Base-by-base conservation (phyloP, 805 yeast genomes). In the Candida maesae region DNA sequence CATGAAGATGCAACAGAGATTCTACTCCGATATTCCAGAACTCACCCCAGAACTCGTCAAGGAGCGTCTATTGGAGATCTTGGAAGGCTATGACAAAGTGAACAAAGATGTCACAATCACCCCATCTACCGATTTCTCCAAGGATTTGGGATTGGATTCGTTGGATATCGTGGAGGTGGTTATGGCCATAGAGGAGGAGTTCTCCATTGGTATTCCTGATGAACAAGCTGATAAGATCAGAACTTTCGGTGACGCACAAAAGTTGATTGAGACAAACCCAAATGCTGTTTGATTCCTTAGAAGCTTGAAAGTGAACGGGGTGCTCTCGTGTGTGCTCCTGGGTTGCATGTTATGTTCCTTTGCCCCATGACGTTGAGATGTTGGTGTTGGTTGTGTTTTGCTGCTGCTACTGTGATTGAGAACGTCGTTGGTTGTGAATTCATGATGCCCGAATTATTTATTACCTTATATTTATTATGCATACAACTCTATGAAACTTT, bases 211-310 rank as follows among this genome's bases (percentile, higher is more conserved):
- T 29, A 81, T 83, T 58, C 85, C 91, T 26, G 95, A 85, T 67
- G 78, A 81, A 59, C 81, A 83, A 55, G 88, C 95, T 40, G 95
- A 88, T 60, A 84, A 81, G 61, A 82, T 88, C 65, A 83, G 81
- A 68, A 84, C 95, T 36, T 87, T 88, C 49, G 83, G 84, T 52
- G 91, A 87, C 68, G 95, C 95, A 42, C 74, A 85, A 52, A 82
- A 85, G 55, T 81, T 84, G 68, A 84, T 88, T 53, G 70, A 41
- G 16, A 48, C 42, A 33, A 43, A 53, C 27, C 55, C 55, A 35
- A 25, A 52, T 24, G 54, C 60, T 33, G 49, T 48, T 31, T 56
- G 24, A 21, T 7, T 21, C 10, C 24, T 10, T 21, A 21, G 24
- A 21, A 10, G n/a, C n/a, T n/a, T n/a, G n/a, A n/a, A n/a, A n/a